phyloP scores from a whole-genome alignment of 495 filamentous ascomycete genomes.

The Elasticomyces elasticus region DNA sequence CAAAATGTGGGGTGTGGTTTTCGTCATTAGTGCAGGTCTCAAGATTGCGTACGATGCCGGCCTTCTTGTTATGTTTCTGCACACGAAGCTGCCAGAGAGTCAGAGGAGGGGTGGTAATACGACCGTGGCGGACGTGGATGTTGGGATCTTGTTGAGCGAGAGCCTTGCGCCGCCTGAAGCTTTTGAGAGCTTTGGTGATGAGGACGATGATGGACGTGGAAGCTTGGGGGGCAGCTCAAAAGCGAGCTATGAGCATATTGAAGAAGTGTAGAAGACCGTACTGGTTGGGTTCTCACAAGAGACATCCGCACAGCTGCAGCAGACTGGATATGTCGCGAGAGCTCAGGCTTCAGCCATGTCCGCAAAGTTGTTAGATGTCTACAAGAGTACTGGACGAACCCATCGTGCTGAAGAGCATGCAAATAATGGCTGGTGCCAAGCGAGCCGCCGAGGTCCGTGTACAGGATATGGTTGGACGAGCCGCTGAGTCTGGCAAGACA shows the following conservation, averaged over 20 bases:
- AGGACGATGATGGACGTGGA: background rate
- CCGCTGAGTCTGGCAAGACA: no score
- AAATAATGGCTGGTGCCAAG: no score
- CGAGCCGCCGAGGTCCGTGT: no score
- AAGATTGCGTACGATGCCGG: conserved; percentile 65
- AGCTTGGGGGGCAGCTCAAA: background rate
- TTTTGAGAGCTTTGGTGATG: background rate
- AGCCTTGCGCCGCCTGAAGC: conserved; percentile 1
- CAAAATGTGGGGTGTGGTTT: conserved; percentile 56
- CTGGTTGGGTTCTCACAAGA: no score
- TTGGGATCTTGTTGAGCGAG: conserved; percentile 12
- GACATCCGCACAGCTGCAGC: no score
- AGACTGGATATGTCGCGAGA: no score
- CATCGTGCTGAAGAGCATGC: no score
- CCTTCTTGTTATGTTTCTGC: conserved; percentile 55
- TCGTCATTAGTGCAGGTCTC: conserved; percentile 57
- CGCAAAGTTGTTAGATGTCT: no score
- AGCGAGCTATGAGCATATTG: background rate
- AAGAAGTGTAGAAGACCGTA: background rate
- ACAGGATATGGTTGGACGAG: no score
- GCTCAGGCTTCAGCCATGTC: no score
- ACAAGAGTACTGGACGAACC: no score
- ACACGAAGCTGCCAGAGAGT: conserved; percentile 12
- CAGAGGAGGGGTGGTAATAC: background rate
- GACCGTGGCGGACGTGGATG: conserved; percentile 12